Evolutionary conservation across 768 basidiomycete species (phyloP).

Genomic region (Botryobasidium botryosum): DNA sequence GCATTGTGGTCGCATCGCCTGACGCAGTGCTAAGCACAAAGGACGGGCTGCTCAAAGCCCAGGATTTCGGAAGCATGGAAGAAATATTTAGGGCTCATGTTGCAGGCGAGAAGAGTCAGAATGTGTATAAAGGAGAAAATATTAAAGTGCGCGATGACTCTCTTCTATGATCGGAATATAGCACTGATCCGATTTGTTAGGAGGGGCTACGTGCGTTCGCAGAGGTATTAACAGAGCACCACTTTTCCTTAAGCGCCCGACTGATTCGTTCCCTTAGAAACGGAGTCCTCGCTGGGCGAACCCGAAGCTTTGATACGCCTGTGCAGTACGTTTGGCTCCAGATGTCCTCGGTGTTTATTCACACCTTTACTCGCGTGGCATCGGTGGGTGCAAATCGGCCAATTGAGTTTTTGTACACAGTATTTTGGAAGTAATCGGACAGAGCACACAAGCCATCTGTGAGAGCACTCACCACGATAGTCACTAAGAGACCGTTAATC

Average conservation of each 20-base stretch:
- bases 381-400: too few relatives aligned
- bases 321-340: too few relatives aligned
- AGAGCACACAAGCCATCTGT: too few relatives aligned
- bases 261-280: slow-evolving; percentile 20
- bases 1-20: slow-evolving; percentile 50
- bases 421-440: too few relatives aligned
- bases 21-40: slow-evolving; percentile 69
- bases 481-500: too few relatives aligned
- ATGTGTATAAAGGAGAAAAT: slow-evolving; percentile 44
- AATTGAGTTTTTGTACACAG: too few relatives aligned
- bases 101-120: slow-evolving; percentile 31
- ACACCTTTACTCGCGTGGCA: too few relatives aligned
- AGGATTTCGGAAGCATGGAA: slow-evolving; percentile 35
- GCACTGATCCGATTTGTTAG: slow-evolving; percentile 21
- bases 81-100: slow-evolving; percentile 32
- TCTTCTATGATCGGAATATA: neutral
- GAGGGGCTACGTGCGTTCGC: slow-evolving; percentile 56
- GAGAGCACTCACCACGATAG: too few relatives aligned
- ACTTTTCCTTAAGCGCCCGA: slow-evolving; percentile 1
- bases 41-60: slow-evolving; percentile 37
- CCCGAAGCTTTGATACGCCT: slow-evolving; percentile 41
- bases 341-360: too few relatives aligned
- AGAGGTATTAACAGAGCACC: slow-evolving; percentile 23
- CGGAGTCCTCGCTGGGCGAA: slow-evolving; percentile 38
- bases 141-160: slow-evolving; percentile 36